These are phyloP conservation scores for Anisodus tanguticus DNA, from an alignment of 257 asterid genomes.

Conservation along the genomic window DNA sequence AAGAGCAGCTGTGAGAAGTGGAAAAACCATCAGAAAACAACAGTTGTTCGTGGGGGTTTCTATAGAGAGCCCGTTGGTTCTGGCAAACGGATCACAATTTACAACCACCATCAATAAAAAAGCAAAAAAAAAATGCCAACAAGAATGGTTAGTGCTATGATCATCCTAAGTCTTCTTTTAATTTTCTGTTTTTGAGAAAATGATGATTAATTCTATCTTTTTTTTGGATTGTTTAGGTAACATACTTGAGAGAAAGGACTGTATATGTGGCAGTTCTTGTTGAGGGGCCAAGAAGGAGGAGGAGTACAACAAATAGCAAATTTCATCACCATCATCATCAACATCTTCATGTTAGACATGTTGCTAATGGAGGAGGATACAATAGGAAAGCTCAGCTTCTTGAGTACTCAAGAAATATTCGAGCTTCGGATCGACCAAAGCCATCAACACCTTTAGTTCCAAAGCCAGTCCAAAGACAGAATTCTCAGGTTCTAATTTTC, in stretches of 20 bases:
- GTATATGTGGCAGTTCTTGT: conserved; percentile 49
- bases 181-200: neutral
- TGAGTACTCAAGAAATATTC: conserved; percentile 49
- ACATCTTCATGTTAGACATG: conserved; percentile 30
- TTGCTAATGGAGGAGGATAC: conserved; percentile 38
- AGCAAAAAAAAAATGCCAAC: neutral
- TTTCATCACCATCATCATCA: conserved; percentile 36
- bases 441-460: conserved; percentile 32
- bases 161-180: neutral
- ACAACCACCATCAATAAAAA: neutral
- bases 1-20: neutral
- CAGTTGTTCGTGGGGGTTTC: neutral
- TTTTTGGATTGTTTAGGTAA: neutral
- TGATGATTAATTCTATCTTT: neutral
- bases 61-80: neutral
- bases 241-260: conserved; percentile 17
- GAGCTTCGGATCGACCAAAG: conserved; percentile 39
- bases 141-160: conserved; percentile 20
- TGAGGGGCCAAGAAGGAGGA: conserved; percentile 39
- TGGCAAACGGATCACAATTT: neutral
- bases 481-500: conserved; percentile 20
- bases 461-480: conserved; percentile 17
- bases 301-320: conserved; percentile 6
- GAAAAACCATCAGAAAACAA: neutral
- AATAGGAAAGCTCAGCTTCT: conserved; percentile 60